These are phyloP conservation scores for Gastrolobium bilobum DNA, from an alignment of 306 rosid genomes.

Conservation along the genomic window DNA sequence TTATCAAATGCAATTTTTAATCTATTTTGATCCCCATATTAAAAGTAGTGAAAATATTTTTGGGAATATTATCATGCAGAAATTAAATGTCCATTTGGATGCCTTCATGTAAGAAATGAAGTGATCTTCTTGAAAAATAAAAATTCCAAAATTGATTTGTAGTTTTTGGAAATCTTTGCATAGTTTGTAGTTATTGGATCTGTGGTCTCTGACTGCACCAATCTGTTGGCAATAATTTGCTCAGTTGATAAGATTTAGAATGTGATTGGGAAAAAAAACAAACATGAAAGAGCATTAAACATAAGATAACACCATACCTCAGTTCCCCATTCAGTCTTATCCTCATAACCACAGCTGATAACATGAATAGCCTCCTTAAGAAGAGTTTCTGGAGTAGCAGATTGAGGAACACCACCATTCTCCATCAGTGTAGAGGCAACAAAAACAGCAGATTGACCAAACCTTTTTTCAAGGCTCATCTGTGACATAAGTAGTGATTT, in stretches of 20 bases:
- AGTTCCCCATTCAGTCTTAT: conserved; percentile 92
- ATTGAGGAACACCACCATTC: conserved; percentile 98
- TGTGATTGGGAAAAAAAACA: background rate
- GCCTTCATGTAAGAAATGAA: background rate
- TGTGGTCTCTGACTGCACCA: conserved; percentile 6
- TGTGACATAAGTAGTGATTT: conserved; percentile 87
- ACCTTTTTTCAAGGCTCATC: conserved; percentile 95
- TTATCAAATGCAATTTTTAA: no score
- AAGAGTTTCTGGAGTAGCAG: conserved; percentile 94
- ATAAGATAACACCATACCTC: conserved; percentile 67
- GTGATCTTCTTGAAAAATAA: no score
- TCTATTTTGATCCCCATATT: no score
- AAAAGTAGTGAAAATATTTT: no score
- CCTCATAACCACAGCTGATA: conserved; percentile 99
- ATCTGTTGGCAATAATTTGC: background rate
- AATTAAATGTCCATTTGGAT: background rate
- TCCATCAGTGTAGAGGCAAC: conserved; percentile 98
- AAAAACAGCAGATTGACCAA: conserved; percentile 92
- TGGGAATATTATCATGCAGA: no score
- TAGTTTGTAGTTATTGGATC: conserved; percentile 7
- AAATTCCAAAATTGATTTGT: no score
- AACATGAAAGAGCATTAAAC: conserved; percentile 24
- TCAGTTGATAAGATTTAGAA: background rate
- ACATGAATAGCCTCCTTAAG: conserved; percentile 99
- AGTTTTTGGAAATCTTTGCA: background rate